Evolutionary conservation across 2,329 filamentous ascomycete genomes (phyloP).

Genomic region (Alternaria alternata): DNA sequence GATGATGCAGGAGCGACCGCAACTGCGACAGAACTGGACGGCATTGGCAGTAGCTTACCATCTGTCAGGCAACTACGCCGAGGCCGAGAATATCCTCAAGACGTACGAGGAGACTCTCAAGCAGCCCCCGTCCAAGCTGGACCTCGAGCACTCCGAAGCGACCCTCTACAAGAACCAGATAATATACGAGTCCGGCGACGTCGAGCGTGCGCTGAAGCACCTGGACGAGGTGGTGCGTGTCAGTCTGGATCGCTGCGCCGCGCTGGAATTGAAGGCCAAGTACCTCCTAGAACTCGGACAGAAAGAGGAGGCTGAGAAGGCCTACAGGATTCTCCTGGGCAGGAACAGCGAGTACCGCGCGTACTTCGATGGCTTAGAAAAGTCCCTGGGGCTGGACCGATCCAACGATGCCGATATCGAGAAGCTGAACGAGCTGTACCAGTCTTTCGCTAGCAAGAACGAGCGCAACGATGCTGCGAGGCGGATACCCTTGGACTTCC

Average conservation of each 20-base stretch:
- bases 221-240: conserved; percentile 78
- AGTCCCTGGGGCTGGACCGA: conserved; percentile 69
- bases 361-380: conserved; percentile 83
- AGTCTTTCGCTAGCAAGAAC: conserved; percentile 81
- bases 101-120: conserved; percentile 96
- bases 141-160: conserved; percentile 93
- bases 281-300: conserved; percentile 81
- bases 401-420: conserved; percentile 71
- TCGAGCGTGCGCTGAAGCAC: conserved; percentile 84
- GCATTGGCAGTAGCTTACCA: conserved; percentile 95
- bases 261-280: conserved; percentile 84
- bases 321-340: conserved; percentile 81
- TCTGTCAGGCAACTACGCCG: conserved; percentile 80
- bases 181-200: conserved; percentile 88
- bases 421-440: conserved; percentile 78
- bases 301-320: conserved; percentile 81
- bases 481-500: conserved; percentile 87
- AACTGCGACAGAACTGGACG: conserved; percentile 92
- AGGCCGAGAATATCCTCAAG: conserved; percentile 89
- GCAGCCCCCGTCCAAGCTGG: conserved; percentile 74
- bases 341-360: conserved; percentile 86
- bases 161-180: conserved; percentile 94
- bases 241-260: conserved; percentile 82
- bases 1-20: conserved; percentile 86
- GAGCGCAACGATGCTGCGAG: conserved; percentile 85